Base-by-base conservation (phyloP, 2,329 filamentous ascomycete genomes). In the Lachnellula cervina region DNA sequence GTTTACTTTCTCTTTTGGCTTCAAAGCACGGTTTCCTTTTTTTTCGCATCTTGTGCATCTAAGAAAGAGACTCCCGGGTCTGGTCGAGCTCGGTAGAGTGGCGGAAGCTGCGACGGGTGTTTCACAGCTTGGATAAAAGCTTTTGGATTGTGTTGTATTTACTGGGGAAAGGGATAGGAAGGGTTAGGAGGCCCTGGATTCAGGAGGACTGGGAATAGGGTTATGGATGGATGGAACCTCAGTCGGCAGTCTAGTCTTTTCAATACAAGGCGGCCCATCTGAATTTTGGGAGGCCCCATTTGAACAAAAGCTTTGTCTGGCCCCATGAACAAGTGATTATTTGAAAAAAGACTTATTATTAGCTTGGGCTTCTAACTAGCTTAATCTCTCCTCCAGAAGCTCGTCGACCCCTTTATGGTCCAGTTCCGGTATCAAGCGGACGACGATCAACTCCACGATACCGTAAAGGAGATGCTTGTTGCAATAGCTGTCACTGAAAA, bases 381-480 rank as follows among this genome's bases (percentile, higher is more conserved):
- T 71, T 49, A 91, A 76, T 66, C 90, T 80, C 72, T 91, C 88
- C 60, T 83, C 85, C 80, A 88, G 83, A 54, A 96, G 72, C 66
- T 90, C 88, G 54, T 78, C 77, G 32, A 90, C 80, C 38, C 84
- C 83, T 69, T 82, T 84, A 65, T 90, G 87, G 52, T 79, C 79
- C 65, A 97, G 71, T 74, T 99, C 94, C 4, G 94, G 94, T 68
- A 96, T 82, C 59, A 97, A 72, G 61, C 87, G 83, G 55, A 90
- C 81, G n/a, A 97, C 76, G 2, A 96, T 70, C 56, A 93, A 73
- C 73, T 99, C 94, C 35, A 97, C 74, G 48, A 94, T 77, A 45
- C 83, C 79, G 68, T 96, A 96, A 64, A 96, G 76, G 34, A 97
- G 76, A 73, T 97, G 91, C 74, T 92, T 95, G 74, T 99, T 99